phyloP scores from a whole-genome alignment of 1,139 yeast genomes.

The Candida buenavistaensis region DNA sequence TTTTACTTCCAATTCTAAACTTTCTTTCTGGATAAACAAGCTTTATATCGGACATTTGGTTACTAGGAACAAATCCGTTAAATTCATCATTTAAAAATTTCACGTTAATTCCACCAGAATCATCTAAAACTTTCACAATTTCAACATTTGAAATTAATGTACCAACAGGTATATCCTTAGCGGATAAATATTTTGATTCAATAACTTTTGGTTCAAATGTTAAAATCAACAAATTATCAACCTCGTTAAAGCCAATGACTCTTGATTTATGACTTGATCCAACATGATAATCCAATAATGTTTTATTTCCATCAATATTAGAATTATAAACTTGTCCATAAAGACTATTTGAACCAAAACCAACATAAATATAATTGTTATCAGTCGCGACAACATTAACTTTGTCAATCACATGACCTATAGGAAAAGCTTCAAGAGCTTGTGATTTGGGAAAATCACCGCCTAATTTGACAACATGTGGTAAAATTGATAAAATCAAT shows the following conservation, averaged over 20 bases:
- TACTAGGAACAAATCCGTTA: conserved; percentile 71
- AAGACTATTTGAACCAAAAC: conserved; percentile 55
- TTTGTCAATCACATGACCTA: conserved; percentile 69
- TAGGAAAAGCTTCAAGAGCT: conserved; percentile 64
- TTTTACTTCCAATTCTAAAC: conserved; percentile 79
- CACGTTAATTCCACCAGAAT: conserved; percentile 63
- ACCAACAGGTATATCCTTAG: conserved; percentile 77
- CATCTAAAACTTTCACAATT: conserved; percentile 64
- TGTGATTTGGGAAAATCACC: conserved; percentile 12
- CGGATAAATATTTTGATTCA: conserved; percentile 61
- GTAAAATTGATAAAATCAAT: conserved; percentile 63
- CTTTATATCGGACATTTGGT: conserved; percentile 82
- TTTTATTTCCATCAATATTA: conserved; percentile 55
- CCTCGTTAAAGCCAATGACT: conserved; percentile 63
- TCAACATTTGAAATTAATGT: conserved; percentile 56
- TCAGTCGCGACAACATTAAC: conserved; percentile 62
- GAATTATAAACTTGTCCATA: conserved; percentile 75
- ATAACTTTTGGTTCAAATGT: conserved; percentile 69
- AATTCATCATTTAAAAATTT: conserved; percentile 60
- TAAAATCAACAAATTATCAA: conserved; percentile 67
- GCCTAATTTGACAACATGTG: conserved; percentile 46
- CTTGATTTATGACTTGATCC: conserved; percentile 78
- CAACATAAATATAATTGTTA: conserved; percentile 53
- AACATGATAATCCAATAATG: conserved; percentile 51
- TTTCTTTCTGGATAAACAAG: conserved; percentile 89